A percentile compares a stretch with the other conserved stretches of the same genome.
These are phyloP conservation scores for Macrocystidia cucumis DNA, from an alignment of 1,284 basidiomycete species.

Conservation along the genomic window DNA sequence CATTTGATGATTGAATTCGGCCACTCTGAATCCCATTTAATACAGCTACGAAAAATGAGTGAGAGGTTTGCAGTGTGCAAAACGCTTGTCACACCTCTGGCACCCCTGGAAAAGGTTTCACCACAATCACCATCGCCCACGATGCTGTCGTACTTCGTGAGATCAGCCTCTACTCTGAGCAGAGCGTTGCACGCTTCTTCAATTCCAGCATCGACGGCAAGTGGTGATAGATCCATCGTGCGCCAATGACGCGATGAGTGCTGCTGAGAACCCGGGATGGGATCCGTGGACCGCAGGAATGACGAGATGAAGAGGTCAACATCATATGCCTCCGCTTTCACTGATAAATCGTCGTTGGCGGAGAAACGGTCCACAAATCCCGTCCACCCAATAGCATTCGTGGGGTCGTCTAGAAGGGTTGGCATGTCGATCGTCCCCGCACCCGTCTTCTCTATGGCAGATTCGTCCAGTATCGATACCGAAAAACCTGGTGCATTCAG, in stretches of 20 bases:
- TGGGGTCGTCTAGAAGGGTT: conserved; percentile 24
- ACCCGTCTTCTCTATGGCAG: conserved; percentile 12
- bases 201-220: conserved; percentile 10
- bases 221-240: conserved; percentile 7
- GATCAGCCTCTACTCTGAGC: conserved; percentile 15
- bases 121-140: conserved; percentile 33
- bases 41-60: conserved; percentile 10
- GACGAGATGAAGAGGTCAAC: too few relatives aligned
- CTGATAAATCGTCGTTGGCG: too few relatives aligned
- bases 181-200: conserved; percentile 19
- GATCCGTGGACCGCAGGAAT: too few relatives aligned
- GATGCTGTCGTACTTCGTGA: conserved; percentile 26
- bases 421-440: conserved; percentile 12
- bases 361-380: too few relatives aligned
- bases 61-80: background rate
- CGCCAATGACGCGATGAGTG: conserved; percentile 1
- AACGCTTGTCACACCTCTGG: conserved; percentile 16
- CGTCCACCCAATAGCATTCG: conserved; percentile 24
- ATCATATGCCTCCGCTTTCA: too few relatives aligned
- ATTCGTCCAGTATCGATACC: conserved; percentile 24
- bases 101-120: conserved; percentile 26
- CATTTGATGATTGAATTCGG: conserved; percentile 7
- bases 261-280: too few relatives aligned
- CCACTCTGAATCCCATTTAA: conserved; percentile 11
- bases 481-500: conserved; percentile 32